Percentiles rank a stretch among this genome's conserved stretches.
These are phyloP conservation scores for Asclepias syriaca DNA, from an alignment of 257 asterid species.

Conservation along the genomic window DNA sequence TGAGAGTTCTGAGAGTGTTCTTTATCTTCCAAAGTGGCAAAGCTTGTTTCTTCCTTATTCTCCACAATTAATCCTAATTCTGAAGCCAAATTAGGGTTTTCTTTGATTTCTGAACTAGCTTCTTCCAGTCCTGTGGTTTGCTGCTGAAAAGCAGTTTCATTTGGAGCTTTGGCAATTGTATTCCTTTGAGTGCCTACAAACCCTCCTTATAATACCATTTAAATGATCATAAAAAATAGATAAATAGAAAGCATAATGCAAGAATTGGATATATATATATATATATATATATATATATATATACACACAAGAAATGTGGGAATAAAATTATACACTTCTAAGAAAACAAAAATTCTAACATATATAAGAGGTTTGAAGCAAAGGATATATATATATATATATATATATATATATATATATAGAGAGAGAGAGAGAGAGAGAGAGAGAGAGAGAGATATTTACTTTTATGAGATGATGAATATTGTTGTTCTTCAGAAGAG, in stretches of 20 bases:
- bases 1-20: background rate
- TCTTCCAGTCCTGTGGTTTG: background rate
- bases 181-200: background rate
- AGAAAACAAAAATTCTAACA: no score
- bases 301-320: no score
- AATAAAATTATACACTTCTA: no score
- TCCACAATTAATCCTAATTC: no score
- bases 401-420: no score
- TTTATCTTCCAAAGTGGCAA: background rate
- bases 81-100: no score
- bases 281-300: no score
- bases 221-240: background rate
- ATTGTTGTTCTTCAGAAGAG: slow-evolving; percentile 37
- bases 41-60: background rate
- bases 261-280: no score
- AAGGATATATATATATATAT: no score
- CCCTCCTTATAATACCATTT: background rate
- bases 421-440: no score
- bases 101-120: background rate
- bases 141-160: background rate
- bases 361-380: no score
- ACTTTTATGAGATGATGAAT: slow-evolving; percentile 23
- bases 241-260: background rate
- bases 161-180: background rate
- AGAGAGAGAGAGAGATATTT: background rate